These are phyloP conservation scores for Phragmites australis DNA, from an alignment of 176 grass and related monocot species.

Conservation along the genomic window DNA sequence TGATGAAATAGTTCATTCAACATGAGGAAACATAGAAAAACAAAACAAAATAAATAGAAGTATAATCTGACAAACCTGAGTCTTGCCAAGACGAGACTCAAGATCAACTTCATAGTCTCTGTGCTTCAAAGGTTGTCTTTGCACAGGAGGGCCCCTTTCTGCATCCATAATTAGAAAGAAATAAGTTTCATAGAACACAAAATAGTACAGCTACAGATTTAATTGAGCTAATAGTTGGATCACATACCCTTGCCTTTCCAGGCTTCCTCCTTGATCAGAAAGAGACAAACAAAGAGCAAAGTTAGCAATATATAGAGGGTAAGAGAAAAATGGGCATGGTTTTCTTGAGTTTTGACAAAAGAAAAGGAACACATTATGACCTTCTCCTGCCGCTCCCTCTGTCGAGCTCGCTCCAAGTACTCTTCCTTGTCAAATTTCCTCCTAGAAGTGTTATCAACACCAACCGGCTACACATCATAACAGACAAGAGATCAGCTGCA, in stretches of 20 bases:
- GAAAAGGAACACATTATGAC: conserved; percentile 28
- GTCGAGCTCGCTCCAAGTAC: conserved; percentile 78
- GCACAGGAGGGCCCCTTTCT: conserved; percentile 84
- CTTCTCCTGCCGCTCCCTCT: conserved; percentile 78
- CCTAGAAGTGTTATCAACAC: conserved; percentile 85
- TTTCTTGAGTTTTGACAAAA: neutral
- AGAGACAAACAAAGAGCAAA: conserved; percentile 21
- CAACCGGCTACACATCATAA: conserved; percentile 60
- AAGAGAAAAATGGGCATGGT: conserved; percentile 4
- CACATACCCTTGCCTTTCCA: conserved; percentile 72
- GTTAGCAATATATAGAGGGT: conserved; percentile 14
- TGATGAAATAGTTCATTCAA: neutral
- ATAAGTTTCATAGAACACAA: neutral
- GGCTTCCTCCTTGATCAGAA: conserved; percentile 44
- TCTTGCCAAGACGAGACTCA: conserved; percentile 96
- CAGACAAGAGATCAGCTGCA: conserved; percentile 20
- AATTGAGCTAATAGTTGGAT: neutral
- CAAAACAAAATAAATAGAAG: neutral
- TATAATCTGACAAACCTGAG: conserved; percentile 60
- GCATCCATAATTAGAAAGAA: conserved; percentile 4
- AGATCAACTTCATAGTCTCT: conserved; percentile 99
- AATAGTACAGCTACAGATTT: neutral
- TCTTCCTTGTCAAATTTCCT: conserved; percentile 96
- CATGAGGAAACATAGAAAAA: conserved; percentile 9
- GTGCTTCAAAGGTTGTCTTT: conserved; percentile 95